Conservation (phyloP, 495 filamentous ascomycete genomes). For the Sphaerosporella brunnea region DNA sequence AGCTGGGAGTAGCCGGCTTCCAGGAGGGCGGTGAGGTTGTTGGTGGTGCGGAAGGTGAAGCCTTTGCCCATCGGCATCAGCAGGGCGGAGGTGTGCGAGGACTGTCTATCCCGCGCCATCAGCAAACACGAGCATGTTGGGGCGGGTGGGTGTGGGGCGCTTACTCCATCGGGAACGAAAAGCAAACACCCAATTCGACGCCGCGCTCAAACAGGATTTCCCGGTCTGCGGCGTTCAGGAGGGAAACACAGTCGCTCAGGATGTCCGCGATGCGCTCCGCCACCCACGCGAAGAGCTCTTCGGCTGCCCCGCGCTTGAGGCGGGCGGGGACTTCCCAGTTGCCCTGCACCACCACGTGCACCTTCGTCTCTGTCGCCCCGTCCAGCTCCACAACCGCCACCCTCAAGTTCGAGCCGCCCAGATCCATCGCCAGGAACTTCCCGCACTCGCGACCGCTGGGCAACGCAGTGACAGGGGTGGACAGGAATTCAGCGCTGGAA, state of each 20-base stretch:
- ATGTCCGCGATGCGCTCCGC: constrained; percentile 58
- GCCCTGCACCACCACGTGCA: background rate
- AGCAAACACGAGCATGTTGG: constrained; percentile 6
- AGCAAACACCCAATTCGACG: constrained; percentile 65
- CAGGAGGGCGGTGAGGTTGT: constrained; percentile 54
- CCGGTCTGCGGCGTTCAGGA: background rate
- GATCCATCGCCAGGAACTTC: constrained; percentile 84
- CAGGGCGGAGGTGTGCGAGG: constrained; percentile 53
- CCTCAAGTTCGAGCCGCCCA: constrained; percentile 95
- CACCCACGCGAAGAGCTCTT: constrained; percentile 64
- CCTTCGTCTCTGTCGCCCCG: background rate
- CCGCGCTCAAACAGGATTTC: background rate
- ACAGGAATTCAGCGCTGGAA: background rate
- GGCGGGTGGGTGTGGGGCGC: constrained; percentile 9
- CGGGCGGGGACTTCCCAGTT: constrained; percentile 62
- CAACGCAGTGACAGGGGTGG: background rate
- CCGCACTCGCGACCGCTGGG: constrained; percentile 79
- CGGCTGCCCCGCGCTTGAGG: constrained; percentile 58
- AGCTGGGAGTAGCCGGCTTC: constrained; percentile 46
- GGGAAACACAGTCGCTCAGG: constrained; percentile 36
- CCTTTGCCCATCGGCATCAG: constrained; percentile 82
- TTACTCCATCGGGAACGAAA: constrained; percentile 74
- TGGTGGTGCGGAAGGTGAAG: constrained; percentile 54
- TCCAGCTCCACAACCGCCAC: constrained; percentile 30
- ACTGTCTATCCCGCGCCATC: constrained; percentile 39